These are phyloP conservation scores for Phytophthora hybrid DNA, from an alignment of 352 stramenopile species.

Conservation along the genomic window DNA sequence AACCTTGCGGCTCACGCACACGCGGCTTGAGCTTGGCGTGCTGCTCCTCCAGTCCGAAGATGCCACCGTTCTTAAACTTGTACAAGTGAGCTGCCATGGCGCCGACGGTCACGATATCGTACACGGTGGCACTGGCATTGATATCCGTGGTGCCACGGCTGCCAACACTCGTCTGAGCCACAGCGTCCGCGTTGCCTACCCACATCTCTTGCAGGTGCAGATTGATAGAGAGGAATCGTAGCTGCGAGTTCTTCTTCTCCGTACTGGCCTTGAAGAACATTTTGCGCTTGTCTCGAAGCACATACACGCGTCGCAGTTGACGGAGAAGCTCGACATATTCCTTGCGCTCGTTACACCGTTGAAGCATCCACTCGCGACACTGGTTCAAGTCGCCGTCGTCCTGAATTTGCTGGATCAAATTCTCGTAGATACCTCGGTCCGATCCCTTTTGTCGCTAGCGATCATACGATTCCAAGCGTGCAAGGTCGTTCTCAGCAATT, in stretches of 20 bases:
- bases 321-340: conserved; percentile 80
- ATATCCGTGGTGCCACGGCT: conserved; percentile 42
- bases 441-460: conserved; percentile 79
- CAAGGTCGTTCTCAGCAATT: conserved; percentile 79
- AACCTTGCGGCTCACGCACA: conserved; percentile 57
- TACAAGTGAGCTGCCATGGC: conserved; percentile 89
- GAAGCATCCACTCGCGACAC: conserved; percentile 87
- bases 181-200: conserved; percentile 66
- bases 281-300: conserved; percentile 74
- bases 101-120: conserved; percentile 88
- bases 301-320: conserved; percentile 68
- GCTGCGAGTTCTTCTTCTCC: conserved; percentile 83
- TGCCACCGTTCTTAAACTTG: conserved; percentile 90
- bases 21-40: conserved; percentile 75
- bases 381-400: conserved; percentile 85
- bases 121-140: conserved; percentile 53
- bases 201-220: conserved; percentile 90
- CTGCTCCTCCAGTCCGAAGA: conserved; percentile 79
- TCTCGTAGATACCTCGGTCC: conserved; percentile 88
- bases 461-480: conserved; percentile 81
- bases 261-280: conserved; percentile 90
- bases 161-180: conserved; percentile 43
- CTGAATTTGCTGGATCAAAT: conserved; percentile 91
- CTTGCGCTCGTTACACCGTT: conserved; percentile 67
- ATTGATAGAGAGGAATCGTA: conserved; percentile 88